Evolutionary conservation across 495 filamentous ascomycete species (phyloP).

Genomic region (Tuber melanosporum): DNA sequence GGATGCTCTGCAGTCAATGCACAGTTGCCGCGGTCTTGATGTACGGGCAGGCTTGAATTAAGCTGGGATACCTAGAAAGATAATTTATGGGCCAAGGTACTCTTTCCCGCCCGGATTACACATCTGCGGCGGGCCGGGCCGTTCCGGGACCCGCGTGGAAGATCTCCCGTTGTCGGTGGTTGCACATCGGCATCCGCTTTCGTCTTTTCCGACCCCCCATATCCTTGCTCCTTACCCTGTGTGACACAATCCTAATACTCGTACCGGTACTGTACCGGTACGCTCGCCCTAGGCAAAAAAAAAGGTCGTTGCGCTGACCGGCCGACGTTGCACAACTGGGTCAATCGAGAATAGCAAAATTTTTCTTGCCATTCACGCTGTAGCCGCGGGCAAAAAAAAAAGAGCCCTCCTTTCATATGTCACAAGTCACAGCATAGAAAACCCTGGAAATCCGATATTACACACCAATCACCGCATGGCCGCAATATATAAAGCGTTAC

Average conservation of each 20-base stretch:
- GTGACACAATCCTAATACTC: not conserved
- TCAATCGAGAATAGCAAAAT: not conserved
- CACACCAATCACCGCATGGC: not conserved
- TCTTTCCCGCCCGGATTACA: not conserved
- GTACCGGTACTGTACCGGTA: not conserved
- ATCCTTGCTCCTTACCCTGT: not conserved
- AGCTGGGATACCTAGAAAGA: not conserved
- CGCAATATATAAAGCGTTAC: not conserved
- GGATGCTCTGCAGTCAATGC: not conserved
- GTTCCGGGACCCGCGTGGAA: conserved; percentile 1
- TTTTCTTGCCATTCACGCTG: not conserved
- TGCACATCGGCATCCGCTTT: not conserved
- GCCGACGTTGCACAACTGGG: not conserved
- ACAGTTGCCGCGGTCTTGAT: not conserved
- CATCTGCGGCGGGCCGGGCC: conserved; percentile 1
- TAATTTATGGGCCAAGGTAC: not conserved
- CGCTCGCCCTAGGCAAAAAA: not conserved
- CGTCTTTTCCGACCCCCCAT: not conserved
- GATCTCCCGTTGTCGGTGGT: not conserved
- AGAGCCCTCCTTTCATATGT: not conserved
- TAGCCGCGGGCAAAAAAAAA: not conserved
- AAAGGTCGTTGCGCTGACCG: not conserved
- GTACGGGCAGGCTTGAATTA: not conserved
- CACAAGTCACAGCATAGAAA: not conserved
- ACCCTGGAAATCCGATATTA: not conserved